Conservation (phyloP, 2,329 filamentous ascomycete species). For the Teratosphaeria gauchensis region DNA sequence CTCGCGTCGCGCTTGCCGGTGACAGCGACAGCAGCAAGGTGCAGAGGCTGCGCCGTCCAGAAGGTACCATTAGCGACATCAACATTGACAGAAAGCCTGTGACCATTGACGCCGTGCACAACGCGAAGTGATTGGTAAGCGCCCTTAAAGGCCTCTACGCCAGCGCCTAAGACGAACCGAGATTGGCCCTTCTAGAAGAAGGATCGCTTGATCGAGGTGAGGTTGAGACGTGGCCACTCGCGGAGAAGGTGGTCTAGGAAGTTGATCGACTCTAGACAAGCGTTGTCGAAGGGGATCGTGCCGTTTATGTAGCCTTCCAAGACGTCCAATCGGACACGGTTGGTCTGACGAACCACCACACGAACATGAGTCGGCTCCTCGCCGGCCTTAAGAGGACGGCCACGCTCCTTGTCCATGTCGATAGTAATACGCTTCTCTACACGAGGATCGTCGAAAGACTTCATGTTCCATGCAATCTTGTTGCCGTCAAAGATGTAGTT, state of each 20-base stretch:
- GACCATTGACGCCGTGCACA: constrained; percentile 46
- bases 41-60: constrained; percentile 47
- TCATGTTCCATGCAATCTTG: constrained; percentile 69
- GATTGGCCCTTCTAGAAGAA: constrained; percentile 59
- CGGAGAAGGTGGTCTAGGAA: constrained; percentile 87
- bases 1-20: constrained; percentile 15
- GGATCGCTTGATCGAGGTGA: constrained; percentile 66
- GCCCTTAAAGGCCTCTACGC: constrained; percentile 74
- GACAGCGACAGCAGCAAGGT: constrained; percentile 26
- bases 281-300: constrained; percentile 50
- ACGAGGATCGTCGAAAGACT: constrained; percentile 9
- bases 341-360: constrained; percentile 55
- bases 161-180: constrained; percentile 47
- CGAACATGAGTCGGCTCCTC: constrained; percentile 42
- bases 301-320: constrained; percentile 58
- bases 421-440: constrained; percentile 42
- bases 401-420: constrained; percentile 61
- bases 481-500: constrained; percentile 73
- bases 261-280: constrained; percentile 70
- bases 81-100: constrained; percentile 64
- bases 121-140: constrained; percentile 79
- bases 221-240: constrained; percentile 59
- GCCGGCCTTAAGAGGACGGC: constrained; percentile 27
- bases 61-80: constrained; percentile 90
- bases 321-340: constrained; percentile 56